Percentiles rank a stretch among this genome's conserved stretches.
These are phyloP conservation scores for Clonostachys byssicola DNA, from an alignment of 2,329 filamentous ascomycete species.

Conservation along the genomic window DNA sequence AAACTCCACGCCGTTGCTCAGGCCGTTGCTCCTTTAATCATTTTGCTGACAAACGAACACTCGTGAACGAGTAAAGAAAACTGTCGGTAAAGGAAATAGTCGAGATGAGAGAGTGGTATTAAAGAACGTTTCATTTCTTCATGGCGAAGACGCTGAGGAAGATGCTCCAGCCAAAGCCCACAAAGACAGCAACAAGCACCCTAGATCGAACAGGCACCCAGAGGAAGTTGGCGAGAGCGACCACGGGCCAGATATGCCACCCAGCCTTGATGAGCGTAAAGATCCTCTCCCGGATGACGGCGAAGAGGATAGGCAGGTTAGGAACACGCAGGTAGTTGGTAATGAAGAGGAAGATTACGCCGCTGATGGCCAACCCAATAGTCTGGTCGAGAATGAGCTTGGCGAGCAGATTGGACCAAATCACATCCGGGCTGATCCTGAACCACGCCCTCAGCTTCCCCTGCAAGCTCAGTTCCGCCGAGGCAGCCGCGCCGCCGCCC, in stretches of 20 bases:
- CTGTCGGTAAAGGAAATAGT: no score
- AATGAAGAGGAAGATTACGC: conserved; percentile 24
- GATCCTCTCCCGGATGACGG: conserved; percentile 18
- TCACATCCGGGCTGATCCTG: conserved; percentile 17
- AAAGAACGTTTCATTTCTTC: conserved; percentile 5
- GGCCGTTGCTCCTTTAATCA: no score
- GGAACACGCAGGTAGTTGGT: conserved; percentile 25
- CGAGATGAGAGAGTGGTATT: no score
- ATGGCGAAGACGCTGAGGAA: conserved; percentile 26
- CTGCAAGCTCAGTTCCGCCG: not conserved
- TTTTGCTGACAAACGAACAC: no score
- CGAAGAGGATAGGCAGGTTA: conserved; percentile 11
- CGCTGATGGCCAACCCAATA: conserved; percentile 24
- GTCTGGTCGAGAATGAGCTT: conserved; percentile 30
- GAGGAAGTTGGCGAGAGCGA: conserved; percentile 25
- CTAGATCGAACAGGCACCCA: conserved; percentile 27
- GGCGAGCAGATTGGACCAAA: conserved; percentile 23
- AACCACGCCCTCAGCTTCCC: conserved; percentile 5
- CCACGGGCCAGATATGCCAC: conserved; percentile 29
- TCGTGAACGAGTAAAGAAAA: no score
- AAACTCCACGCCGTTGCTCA: no score
- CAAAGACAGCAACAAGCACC: conserved; percentile 25
- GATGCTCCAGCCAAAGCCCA: conserved; percentile 30
- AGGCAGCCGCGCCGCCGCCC: not conserved
- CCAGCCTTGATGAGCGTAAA: conserved; percentile 23